These are phyloP conservation scores for Hyaloscypha hepaticicola DNA, from an alignment of 495 filamentous ascomycete genomes.

Conservation along the genomic window DNA sequence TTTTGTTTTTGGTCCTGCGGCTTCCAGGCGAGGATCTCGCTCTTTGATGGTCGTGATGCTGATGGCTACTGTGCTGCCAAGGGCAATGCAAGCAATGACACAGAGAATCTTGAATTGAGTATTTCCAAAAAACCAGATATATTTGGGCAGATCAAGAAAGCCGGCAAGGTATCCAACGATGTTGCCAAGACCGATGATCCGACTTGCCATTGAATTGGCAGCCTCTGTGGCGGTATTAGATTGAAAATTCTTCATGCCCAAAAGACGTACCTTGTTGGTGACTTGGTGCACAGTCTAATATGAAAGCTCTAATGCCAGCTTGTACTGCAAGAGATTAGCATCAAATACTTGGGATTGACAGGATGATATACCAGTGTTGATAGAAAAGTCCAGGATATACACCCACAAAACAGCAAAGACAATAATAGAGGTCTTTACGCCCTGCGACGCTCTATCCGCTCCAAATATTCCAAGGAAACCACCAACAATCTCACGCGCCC, in stretches of 20 bases:
- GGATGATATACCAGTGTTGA: conserved; percentile 71
- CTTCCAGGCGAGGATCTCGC: conserved; percentile 74
- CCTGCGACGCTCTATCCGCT: conserved; percentile 57
- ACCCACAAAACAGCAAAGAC: conserved; percentile 74
- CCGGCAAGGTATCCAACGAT: conserved; percentile 84
- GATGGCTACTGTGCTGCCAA: conserved; percentile 63
- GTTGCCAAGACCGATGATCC: conserved; percentile 78
- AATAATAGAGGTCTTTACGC: conserved; percentile 60
- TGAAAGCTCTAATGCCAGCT: conserved; percentile 84
- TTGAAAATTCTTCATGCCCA: not conserved
- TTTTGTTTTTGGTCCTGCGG: conserved; percentile 53
- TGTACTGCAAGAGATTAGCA: conserved; percentile 56
- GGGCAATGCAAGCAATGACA: conserved; percentile 70
- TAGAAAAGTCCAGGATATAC: conserved; percentile 84
- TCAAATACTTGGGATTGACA: conserved; percentile 4
- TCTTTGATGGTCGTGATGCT: conserved; percentile 67
- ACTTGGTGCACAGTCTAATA: conserved; percentile 83
- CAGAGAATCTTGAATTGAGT: conserved; percentile 90
- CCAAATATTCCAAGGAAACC: conserved; percentile 72
- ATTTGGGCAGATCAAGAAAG: conserved; percentile 69
- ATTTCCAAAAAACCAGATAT: conserved; percentile 73
- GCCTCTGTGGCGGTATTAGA: conserved; percentile 47
- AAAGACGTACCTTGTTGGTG: conserved; percentile 65
- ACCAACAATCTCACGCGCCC: conserved; percentile 75
- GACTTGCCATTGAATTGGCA: conserved; percentile 82